Base-by-base conservation (phyloP, 768 basidiomycete species). In the Phlebiopsis flavidoalba region DNA sequence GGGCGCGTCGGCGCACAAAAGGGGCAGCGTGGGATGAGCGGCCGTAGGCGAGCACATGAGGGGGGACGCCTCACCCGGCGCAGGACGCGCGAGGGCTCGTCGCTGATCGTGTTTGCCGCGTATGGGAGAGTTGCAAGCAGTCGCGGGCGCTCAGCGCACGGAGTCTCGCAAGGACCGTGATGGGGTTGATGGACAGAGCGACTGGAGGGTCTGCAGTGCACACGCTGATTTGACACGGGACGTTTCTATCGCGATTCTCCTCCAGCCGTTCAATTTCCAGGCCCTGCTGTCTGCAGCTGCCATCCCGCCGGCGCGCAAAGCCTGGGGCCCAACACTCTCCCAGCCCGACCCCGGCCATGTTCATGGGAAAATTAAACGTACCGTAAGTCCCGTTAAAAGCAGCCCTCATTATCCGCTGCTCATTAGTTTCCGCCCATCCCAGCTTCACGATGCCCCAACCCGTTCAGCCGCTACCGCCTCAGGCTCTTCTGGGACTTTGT, bases 401-500 rank as follows among this genome's bases (percentile, higher is more conserved):
- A 36, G 35, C 10, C 31, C 12, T 24, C 43, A 12, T 47, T 11
- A 21, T 31, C 12, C 35, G 37, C 26, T 43, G 11, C 50, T 53
- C 51, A 53, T 31, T 47, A 53, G n/a, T n/a, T 24, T 50, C 51
- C 36, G 31, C 58, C 49, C 14, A n/a, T n/a, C 22, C 37, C 24
- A 26, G 10, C n/a, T 24, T 40, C 46, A 56, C 47, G 58, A 43
- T 56, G 36, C 57, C 57, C 24, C 66, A n/a, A 67, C 57, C 66
- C 66, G 15, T 63, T 59, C 63, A 61, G 64, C 45, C 60, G 57
- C 57, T 85, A 84, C 69, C 83, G 85, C 47, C 66, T 74, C 12
- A 77, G 85, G 40, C 73, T 86, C 57, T 66, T 80, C 58, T 67
- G 68, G 46, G 85, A 86, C 66, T 65, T 86, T 36, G 66, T 70